Conservation (phyloP, 768 basidiomycete species). For the Rhodotorula paludigena region DNA sequence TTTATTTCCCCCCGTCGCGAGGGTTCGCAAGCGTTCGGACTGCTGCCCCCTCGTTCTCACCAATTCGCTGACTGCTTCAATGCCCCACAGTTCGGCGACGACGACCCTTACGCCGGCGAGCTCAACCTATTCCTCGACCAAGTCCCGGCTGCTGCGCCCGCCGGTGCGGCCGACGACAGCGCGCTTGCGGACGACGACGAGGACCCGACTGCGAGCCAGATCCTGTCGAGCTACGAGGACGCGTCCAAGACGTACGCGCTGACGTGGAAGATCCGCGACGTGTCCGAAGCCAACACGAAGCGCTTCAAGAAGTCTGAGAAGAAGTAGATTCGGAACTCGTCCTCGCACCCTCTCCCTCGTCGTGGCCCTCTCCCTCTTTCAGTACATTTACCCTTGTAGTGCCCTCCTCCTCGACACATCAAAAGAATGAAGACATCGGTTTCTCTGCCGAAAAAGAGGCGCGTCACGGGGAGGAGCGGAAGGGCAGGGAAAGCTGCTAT, state of each 20-base stretch:
- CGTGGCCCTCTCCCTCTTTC: neutral
- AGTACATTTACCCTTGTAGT: neutral
- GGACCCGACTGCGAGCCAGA: neutral
- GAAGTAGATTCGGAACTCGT: neutral
- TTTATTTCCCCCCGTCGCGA: no score
- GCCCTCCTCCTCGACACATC: no score
- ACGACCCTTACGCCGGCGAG: slow-evolving; percentile 38
- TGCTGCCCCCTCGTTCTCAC: neutral
- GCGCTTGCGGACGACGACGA: slow-evolving; percentile 43
- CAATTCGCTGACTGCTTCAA: neutral
- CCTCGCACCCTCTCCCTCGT: neutral
- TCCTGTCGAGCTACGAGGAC: slow-evolving; percentile 37
- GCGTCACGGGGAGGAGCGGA: no score
- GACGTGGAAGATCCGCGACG: slow-evolving; percentile 39
- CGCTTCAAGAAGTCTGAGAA: slow-evolving; percentile 22
- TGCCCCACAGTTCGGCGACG: slow-evolving; percentile 12
- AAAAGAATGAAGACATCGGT: no score
- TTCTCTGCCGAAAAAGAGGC: no score
- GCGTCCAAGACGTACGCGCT: slow-evolving; percentile 44
- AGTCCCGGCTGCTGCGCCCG: slow-evolving; percentile 21
- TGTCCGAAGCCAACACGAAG: slow-evolving; percentile 33
- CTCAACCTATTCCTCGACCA: slow-evolving; percentile 40
- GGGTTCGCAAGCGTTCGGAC: no score
- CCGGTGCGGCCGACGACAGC: neutral
- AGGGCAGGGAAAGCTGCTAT: no score